Base-by-base conservation (phyloP, 495 filamentous ascomycete genomes). In the Sordaria brevicollis region DNA sequence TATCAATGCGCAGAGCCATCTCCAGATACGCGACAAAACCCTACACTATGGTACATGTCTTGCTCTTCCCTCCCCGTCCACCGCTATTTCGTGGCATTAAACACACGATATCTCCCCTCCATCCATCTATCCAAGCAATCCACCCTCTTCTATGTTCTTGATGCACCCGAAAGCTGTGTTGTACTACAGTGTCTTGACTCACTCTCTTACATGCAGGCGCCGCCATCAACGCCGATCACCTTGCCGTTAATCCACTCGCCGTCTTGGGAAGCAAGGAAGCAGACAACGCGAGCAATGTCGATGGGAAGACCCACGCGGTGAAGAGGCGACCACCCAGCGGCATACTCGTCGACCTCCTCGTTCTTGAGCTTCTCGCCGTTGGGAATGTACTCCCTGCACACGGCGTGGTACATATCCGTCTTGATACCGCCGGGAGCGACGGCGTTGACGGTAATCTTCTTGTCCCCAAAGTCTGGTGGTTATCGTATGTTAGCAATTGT, bases 221-320 rank as follows among this genome's bases (percentile, higher is more conserved):
- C 80, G 65, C 82, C 82, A 65, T 84, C 82, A 31, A 84, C 81
- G 67, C 80, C 81, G 67, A 84, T 71, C 62, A 81, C 77, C 82
- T 89, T 87, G 71, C 88, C 88, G 76, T 90, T 90, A 67, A 90
- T 79, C 88, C 88, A 90, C 70, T 87, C 87, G 57, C 86, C 88
- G 71, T 90, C 88, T 73, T 90, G 84, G 41, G 85, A 87, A 29
- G 86, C 86, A 62, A 90, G 81, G 82, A 90, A 90, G 78, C 82
- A 84, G 49, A 89, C 88, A 25, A 89, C 87, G 67, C 88, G 86
- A 62, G 88, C 88, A 70, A 89, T 85, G 70, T 90, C 88, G 76
- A 86, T 83, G 68, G 88, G 88, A 69, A 89, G 83, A 70, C 86
- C 88, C 66, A 88, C 86, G 68, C 88, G 85, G 78, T 82, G 81